phyloP scores from a whole-genome alignment of 129 eudicot genomes.

The Deinandra increscens region DNA sequence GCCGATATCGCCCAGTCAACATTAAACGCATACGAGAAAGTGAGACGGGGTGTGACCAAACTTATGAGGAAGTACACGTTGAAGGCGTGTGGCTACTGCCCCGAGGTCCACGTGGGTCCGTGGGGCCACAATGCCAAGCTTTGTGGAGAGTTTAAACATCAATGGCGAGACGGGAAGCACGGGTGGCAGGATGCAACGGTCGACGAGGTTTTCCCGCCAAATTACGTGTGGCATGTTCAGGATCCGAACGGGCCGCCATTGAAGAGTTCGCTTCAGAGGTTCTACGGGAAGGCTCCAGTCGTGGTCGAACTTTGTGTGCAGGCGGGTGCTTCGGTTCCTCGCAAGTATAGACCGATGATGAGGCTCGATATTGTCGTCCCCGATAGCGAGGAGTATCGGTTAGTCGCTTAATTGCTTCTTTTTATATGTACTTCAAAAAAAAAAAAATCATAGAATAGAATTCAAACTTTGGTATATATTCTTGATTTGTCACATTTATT shows the following conservation, averaged over 20 bases:
- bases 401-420: slow-evolving; percentile 76
- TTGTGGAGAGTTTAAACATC: slow-evolving; percentile 96
- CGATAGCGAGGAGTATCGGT: slow-evolving; percentile 61
- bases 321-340: slow-evolving; percentile 77
- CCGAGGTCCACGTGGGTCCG: slow-evolving; percentile 99
- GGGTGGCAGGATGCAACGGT: slow-evolving; percentile 96
- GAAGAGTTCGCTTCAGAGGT: slow-evolving; percentile 57
- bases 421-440: too few relatives aligned
- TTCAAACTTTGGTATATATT: neutral
- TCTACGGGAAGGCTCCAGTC: slow-evolving; percentile 92
- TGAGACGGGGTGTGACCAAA: slow-evolving; percentile 70
- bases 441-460: neutral
- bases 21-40: slow-evolving; percentile 67
- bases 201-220: slow-evolving; percentile 92
- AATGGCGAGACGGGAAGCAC: slow-evolving; percentile 99
- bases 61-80: slow-evolving; percentile 77
- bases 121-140: slow-evolving; percentile 98
- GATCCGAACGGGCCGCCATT: slow-evolving; percentile 77
- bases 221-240: slow-evolving; percentile 90
- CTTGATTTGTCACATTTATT: neutral
- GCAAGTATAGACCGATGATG: slow-evolving; percentile 82
- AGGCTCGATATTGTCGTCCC: slow-evolving; percentile 93
- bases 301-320: slow-evolving; percentile 84
- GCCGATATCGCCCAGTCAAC: slow-evolving; percentile 61
- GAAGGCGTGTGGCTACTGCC: slow-evolving; percentile 96